Base-by-base conservation (phyloP, 768 basidiomycete species). In the Udeniomyces megalosporus region DNA sequence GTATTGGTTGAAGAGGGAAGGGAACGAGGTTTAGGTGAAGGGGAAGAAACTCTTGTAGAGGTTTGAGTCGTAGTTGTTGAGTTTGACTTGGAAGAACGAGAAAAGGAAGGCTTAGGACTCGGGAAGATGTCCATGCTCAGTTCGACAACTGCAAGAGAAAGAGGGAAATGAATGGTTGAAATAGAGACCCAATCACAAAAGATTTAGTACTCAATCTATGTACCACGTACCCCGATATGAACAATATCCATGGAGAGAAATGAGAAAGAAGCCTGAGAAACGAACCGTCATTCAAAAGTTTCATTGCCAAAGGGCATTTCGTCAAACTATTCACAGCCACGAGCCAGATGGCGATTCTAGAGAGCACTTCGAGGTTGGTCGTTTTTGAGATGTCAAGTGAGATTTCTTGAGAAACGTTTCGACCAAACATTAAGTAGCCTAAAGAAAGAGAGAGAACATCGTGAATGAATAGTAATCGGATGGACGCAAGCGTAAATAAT, bases 341-440 rank as follows among this genome's bases (percentile, higher is more conserved):
- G 77, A 88, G 82, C 86, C 87, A 92, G 49, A 92, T 76, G 8
- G 84, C 85, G 34, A 86, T 62, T 49, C 80, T 75, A 69, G 90
- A 95, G 17, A 96, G 74, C 3, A 74, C 66, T 15, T 78, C 75
- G 62, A 82, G 86, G 28, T 28, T 17, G 26, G 55, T 42, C 12
- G 82, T 86, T 51, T 74, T 76, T 58, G 90, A 76, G 32, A 97
- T 76, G 70, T 96, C 84, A 64, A 81, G 80, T 64, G 88, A 92
- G 71, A 96, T 83, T 84, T 65, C 63, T 31, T 65, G 56, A 1
- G 51, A 82, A 53, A 92, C 88, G 34, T 71, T 68, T 53, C 80
- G 76, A 11, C 90, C 89, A 70, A 89, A 91, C 93, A 97, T 97
- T 22, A 87, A 72, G 68, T 95, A 96, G 0, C 92, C 38, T 42